These are phyloP conservation scores for Teratosphaeria pseudoeucalypti DNA, from an alignment of 2,329 filamentous ascomycete species.

Conservation along the genomic window DNA sequence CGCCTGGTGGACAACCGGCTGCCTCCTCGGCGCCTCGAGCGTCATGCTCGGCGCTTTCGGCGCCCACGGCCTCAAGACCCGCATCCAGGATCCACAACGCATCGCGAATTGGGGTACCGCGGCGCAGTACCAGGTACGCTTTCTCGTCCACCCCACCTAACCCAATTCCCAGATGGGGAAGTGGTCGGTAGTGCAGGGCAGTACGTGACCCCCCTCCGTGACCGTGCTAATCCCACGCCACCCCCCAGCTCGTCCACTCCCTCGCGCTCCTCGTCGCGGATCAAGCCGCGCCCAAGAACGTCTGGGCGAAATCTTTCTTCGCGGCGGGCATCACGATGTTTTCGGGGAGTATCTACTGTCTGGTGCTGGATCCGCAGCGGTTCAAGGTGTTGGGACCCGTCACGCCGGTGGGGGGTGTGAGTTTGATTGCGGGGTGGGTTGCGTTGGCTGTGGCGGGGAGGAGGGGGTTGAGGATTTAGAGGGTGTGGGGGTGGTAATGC, in stretches of 20 bases:
- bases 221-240: neutral
- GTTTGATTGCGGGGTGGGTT: conserved; percentile 55
- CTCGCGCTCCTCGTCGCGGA: conserved; percentile 48
- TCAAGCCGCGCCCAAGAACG: conserved; percentile 39
- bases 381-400: conserved; percentile 51
- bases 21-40: conserved; percentile 50
- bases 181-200: too few species aligned
- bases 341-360: conserved; percentile 54
- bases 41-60: conserved; percentile 58
- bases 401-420: conserved; percentile 54
- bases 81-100: conserved; percentile 47
- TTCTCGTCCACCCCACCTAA: too few species aligned
- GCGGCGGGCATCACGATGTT: conserved; percentile 56
- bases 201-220: too few species aligned
- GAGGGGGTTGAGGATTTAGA: conserved; percentile 11
- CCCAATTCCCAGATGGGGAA: neutral
- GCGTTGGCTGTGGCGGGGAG: conserved; percentile 34
- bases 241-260: conserved; percentile 49
- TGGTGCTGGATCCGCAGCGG: conserved; percentile 50
- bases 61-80: conserved; percentile 54
- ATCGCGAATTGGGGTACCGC: conserved; percentile 54
- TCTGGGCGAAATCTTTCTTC: conserved; percentile 47
- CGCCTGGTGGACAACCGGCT: conserved; percentile 46
- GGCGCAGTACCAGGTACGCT: conserved; percentile 53
- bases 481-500: neutral